Base-by-base conservation (phyloP, 202 grass and related monocot species). In the Dendrocalamus latiflorus region DNA sequence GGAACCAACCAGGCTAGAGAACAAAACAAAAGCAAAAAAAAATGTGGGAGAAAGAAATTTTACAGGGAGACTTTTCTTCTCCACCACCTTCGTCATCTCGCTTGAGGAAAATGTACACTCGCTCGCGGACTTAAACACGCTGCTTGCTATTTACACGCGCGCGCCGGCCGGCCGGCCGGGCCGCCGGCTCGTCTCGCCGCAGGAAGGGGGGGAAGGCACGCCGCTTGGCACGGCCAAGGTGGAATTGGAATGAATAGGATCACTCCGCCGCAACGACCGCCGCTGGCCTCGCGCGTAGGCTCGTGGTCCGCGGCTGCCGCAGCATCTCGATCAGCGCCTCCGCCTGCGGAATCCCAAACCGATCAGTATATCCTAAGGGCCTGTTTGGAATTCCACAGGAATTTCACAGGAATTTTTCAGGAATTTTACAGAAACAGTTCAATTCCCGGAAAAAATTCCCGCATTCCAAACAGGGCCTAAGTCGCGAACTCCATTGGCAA, bases 291-390 rank as follows among this genome's bases (percentile, higher is more conserved):
- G 88, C 66, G 71, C 88, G 86, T 3, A 83, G 34, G 81, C 81
- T 85, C 54, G 43, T 70, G 80, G 75, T 84, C 44, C 84, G 85
- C 26, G 94, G 94, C 53, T 94, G 88, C 70, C 94, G 74, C 1
- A 97, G 74, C 41, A 94, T 83, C 88, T 92, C 88, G 72, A 97
- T 89, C 78, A 97, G 44, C 61, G 88, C 72, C 69, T 97, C 94
- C 8, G 92, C 92, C 94, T 97, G 80, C 58, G 7, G 15, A 58
- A 74, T 65, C 30, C 6, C 45, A 10, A 79, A 60, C n/a, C 3
- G 44, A 75, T 87, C 36, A 86, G 59, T 11, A 33, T 9, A 49
- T 64, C 64, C 4, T 1, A n/a, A n/a, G n/a, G n/a, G n/a, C n/a
- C n/a, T n/a, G n/a, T n/a, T n/a, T n/a, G n/a, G n/a, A n/a, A n/a